These are phyloP conservation scores for Tricholoma flavovirens DNA, from an alignment of 768 basidiomycete genomes.

Conservation along the genomic window DNA sequence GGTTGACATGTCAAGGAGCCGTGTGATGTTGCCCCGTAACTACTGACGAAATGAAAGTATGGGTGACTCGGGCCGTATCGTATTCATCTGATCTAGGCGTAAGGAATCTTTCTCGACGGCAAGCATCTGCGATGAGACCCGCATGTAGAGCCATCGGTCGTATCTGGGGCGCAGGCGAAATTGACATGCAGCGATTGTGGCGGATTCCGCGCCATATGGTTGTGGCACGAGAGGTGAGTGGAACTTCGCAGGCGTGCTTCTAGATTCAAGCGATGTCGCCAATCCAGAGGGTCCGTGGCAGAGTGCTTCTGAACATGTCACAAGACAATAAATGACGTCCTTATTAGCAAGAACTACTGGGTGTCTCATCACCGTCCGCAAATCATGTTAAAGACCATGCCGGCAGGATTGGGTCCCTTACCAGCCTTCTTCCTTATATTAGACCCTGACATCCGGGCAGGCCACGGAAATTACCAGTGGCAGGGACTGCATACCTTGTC, in stretches of 20 bases:
- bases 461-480: constrained; percentile 1
- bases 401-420: constrained; percentile 10
- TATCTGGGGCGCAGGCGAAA: background rate
- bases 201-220: background rate
- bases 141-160: background rate
- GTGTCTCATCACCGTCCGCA: constrained; percentile 3
- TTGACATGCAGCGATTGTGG: background rate
- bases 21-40: background rate
- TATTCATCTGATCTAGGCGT: background rate
- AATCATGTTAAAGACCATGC: constrained; percentile 5
- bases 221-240: background rate
- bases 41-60: background rate
- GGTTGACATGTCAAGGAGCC: background rate
- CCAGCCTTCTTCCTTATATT: constrained; percentile 12
- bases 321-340: constrained; percentile 14
- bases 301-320: constrained; percentile 6
- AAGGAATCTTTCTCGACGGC: background rate
- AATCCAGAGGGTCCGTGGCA: background rate
- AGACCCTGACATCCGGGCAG: constrained; percentile 8
- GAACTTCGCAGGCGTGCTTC: background rate
- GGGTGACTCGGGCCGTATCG: background rate
- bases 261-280: background rate
- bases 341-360: constrained; percentile 6
- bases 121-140: background rate
- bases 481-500: background rate